phyloP scores from a whole-genome alignment of 768 basidiomycete species.

The Nidularia pulvinata region DNA sequence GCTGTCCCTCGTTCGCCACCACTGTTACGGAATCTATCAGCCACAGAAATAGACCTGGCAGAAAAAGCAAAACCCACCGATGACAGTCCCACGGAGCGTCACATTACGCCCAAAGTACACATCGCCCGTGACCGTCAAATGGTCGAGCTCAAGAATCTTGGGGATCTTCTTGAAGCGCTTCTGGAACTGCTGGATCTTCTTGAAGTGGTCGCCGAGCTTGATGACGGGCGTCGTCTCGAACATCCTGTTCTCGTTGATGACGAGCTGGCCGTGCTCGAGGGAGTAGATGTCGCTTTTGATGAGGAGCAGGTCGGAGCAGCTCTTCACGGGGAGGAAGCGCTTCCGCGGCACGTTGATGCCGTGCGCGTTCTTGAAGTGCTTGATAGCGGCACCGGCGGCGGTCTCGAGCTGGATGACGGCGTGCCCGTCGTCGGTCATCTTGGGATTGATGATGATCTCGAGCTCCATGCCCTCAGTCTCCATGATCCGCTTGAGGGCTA shows the following conservation, averaged over 20 bases:
- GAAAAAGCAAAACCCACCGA: constrained; percentile 38
- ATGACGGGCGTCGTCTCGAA: constrained; percentile 92
- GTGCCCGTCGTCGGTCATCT: constrained; percentile 84
- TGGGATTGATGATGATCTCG: constrained; percentile 94
- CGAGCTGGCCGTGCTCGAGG: constrained; percentile 83
- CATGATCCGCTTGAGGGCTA: constrained; percentile 91
- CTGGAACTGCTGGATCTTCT: constrained; percentile 93
- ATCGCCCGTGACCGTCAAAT: constrained; percentile 92
- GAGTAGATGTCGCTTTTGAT: constrained; percentile 95
- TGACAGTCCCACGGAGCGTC: constrained; percentile 87
- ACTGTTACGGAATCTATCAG: constrained; percentile 26
- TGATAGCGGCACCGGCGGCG: constrained; percentile 92
- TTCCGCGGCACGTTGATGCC: constrained; percentile 95
- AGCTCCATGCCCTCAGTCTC: constrained; percentile 85
- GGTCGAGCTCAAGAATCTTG: constrained; percentile 87
- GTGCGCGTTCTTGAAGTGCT: constrained; percentile 90
- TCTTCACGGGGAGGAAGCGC: constrained; percentile 92
- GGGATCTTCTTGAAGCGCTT: constrained; percentile 96
- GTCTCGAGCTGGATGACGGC: constrained; percentile 91
- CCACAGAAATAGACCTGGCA: not conserved
- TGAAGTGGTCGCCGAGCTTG: constrained; percentile 97
- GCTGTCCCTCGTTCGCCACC: constrained; percentile 80
- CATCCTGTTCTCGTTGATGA: constrained; percentile 83
- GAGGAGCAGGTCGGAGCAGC: constrained; percentile 84
- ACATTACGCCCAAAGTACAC: constrained; percentile 89